phyloP scores from a whole-genome alignment of 495 filamentous ascomycete species.

The Chaetomium cochliodes region DNA sequence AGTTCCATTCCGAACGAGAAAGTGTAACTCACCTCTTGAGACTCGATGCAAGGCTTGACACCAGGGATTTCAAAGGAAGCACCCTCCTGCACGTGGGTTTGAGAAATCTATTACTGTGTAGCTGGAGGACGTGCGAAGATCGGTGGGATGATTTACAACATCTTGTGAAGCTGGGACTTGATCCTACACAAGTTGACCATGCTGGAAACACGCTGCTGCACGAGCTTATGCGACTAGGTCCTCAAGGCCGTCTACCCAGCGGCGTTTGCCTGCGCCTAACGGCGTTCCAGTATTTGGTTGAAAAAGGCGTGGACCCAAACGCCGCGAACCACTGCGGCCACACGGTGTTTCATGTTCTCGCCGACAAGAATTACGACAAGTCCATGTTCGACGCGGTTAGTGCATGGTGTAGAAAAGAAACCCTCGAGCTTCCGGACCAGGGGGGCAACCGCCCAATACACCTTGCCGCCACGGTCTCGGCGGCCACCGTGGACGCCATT shows the following conservation, averaged over 20 bases:
- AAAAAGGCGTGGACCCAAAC: constrained; percentile 20
- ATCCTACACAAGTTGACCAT: constrained; percentile 10
- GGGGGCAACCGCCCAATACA: constrained; percentile 32
- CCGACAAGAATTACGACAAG: neutral
- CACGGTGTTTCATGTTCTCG: constrained; percentile 18
- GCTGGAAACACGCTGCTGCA: constrained; percentile 22
- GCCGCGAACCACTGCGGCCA: constrained; percentile 16
- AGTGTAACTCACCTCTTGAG: constrained; percentile 1
- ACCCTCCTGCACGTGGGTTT: constrained; percentile 16
- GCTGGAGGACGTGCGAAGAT: neutral
- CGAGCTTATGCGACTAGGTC: constrained; percentile 2
- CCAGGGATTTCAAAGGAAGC: constrained; percentile 18
- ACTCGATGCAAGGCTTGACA: constrained; percentile 17
- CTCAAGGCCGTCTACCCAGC: neutral
- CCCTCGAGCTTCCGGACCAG: constrained; percentile 15
- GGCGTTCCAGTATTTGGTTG: constrained; percentile 5
- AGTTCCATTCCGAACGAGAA: neutral
- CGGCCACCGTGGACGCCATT: constrained; percentile 33
- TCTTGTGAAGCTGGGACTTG: constrained; percentile 8
- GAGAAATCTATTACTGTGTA: neutral
- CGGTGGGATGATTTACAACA: constrained; percentile 8
- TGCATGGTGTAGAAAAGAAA: neutral
- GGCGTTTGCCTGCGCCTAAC: too few species aligned
- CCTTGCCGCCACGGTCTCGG: constrained; percentile 38
- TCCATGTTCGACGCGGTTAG: constrained; percentile 1